Evolutionary conservation across 306 rosid species (phyloP), one percentile per base, ranked within the genome.

Genomic region (Castanopsis chinensis): DNA sequence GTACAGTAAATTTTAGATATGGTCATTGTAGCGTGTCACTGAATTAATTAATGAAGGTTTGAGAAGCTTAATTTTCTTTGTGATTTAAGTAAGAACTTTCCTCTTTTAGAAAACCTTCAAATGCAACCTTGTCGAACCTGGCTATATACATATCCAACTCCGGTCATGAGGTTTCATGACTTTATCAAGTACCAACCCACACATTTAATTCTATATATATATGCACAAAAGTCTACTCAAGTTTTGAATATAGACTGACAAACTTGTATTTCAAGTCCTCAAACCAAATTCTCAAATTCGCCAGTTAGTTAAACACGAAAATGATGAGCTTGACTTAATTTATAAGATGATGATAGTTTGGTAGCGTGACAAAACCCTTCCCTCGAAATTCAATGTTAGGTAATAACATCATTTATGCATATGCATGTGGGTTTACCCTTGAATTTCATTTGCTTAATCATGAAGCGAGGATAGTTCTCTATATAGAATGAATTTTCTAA

Each of bases 361-460:
- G 53, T 78, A n/a, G 28, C 32, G 37, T 57, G 69, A 21, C 53
- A 57, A 78, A 49, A 32, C 53, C 76, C 68, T 41, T 74, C 25
- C 61, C 69, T 1, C 3, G 3, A 28, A 74, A 70, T 81, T 57
- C 70, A 51, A 69, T 49, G 79, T 79, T 79, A 79, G 81, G 81
- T 79, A 12, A 43, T 27, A 52, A 71, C 72, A 65, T 21, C 56
- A 75, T 76, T 23, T 57, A 56, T 79, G 53, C 53, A 58, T 41
- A 41, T 57, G 57, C 20, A 12, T 49, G 17, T 49, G 53, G 53
- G 53, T 49, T 10, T 49, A 13, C 17, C 53, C 53, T 12, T 49
- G 53, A 49, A 49, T 12, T 49, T 49, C 53, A 49, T 49, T 21
- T 25, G 2, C 14, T 25, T 25, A 10, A 18, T 19, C 3, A 8